phyloP scores from a whole-genome alignment of 1,284 basidiomycete species.

The Trametes pubescens region DNA sequence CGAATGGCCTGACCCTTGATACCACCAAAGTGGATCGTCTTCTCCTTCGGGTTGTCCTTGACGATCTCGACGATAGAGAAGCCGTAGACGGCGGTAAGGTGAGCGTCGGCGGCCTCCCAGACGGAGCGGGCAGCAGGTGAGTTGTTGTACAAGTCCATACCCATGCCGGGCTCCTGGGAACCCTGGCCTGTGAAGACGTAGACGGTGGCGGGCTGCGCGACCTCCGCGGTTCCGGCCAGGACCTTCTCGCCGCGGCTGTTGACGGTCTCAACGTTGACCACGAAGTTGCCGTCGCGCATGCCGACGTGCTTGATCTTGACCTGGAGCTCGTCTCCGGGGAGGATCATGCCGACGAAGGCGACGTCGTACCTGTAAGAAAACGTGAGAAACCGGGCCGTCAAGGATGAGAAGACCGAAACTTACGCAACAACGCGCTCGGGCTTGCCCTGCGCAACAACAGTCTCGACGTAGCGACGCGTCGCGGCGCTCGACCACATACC shows the following conservation, averaged over 20 bases:
- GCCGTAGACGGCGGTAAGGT: slow-evolving; percentile 93
- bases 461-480: slow-evolving; percentile 93
- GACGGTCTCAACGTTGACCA: slow-evolving; percentile 89
- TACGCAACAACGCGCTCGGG: slow-evolving; percentile 90
- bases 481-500: slow-evolving; percentile 98
- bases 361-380: slow-evolving; percentile 79
- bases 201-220: slow-evolving; percentile 91
- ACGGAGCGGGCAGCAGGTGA: slow-evolving; percentile 95
- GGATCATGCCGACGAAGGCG: slow-evolving; percentile 95
- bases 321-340: slow-evolving; percentile 90
- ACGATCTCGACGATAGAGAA: slow-evolving; percentile 99
- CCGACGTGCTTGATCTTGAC: slow-evolving; percentile 92
- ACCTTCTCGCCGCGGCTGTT: slow-evolving; percentile 92
- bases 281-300: slow-evolving; percentile 93
- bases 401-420: slow-evolving; percentile 43
- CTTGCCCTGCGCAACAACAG: slow-evolving; percentile 91
- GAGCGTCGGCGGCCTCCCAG: slow-evolving; percentile 96
- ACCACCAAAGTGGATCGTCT: slow-evolving; percentile 99
- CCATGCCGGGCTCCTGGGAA: slow-evolving; percentile 98
- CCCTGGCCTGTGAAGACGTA: slow-evolving; percentile 99
- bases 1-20: slow-evolving; percentile 98
- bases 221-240: slow-evolving; percentile 91
- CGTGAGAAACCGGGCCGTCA: slow-evolving; percentile 23
- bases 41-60: slow-evolving; percentile 96
- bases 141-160: slow-evolving; percentile 96